phyloP scores from a whole-genome alignment of 2,329 filamentous ascomycete genomes.

The Cladosporium phlei region DNA sequence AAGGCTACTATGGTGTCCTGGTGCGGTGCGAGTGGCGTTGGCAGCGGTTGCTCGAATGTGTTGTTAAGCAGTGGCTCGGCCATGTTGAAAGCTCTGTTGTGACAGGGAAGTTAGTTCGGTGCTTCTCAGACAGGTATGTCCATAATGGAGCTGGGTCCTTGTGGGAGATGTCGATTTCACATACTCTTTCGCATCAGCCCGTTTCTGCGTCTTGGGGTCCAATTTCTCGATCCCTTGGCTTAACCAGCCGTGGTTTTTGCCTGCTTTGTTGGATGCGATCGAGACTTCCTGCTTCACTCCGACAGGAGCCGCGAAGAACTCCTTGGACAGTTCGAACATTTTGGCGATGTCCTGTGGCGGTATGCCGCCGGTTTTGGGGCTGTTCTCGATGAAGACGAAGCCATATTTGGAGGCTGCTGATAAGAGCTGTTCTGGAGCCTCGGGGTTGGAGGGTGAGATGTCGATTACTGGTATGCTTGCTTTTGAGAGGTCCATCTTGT shows the following conservation, averaged over 20 bases:
- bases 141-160: neutral
- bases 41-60: slow-evolving; percentile 72
- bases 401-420: slow-evolving; percentile 77
- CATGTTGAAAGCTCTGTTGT: slow-evolving; percentile 82
- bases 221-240: slow-evolving; percentile 83
- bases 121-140: neutral
- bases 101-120: neutral
- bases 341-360: slow-evolving; percentile 59
- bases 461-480: slow-evolving; percentile 74
- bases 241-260: slow-evolving; percentile 81
- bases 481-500: neutral
- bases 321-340: slow-evolving; percentile 68
- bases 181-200: slow-evolving; percentile 73
- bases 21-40: slow-evolving; percentile 56
- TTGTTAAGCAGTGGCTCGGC: slow-evolving; percentile 62
- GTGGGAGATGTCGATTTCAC: no score
- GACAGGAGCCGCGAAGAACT: slow-evolving; percentile 65
- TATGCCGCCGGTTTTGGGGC: slow-evolving; percentile 48
- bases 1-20: slow-evolving; percentile 63
- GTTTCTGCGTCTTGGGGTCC: slow-evolving; percentile 74
- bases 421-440: slow-evolving; percentile 65
- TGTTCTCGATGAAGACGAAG: slow-evolving; percentile 80
- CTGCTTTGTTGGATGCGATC: slow-evolving; percentile 58
- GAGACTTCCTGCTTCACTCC: slow-evolving; percentile 70
- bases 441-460: slow-evolving; percentile 56